Base-by-base conservation (phyloP, 768 basidiomycete species). In the Hypholoma sublateritium region DNA sequence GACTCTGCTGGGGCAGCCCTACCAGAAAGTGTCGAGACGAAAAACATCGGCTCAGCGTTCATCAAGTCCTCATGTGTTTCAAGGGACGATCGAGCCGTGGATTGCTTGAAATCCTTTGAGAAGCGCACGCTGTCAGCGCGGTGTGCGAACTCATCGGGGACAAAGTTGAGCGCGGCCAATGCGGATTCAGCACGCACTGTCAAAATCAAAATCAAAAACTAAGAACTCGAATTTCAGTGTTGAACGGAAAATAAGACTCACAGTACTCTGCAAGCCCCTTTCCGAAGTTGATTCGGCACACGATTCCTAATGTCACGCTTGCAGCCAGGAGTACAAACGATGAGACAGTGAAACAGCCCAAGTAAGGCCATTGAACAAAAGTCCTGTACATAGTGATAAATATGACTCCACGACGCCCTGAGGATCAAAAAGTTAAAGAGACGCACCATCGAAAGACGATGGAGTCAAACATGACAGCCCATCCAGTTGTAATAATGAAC, bases 201-300 rank as follows among this genome's bases (percentile, higher is more conserved):
- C 49, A 25, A 52, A 59, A 63, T 59, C 37, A 65, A 22, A 28
- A 32, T 32, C 28, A 32, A 32, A 32, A 17, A n/a, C n/a, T 48
- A 17, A 57, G 49, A 35, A 25, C 25, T 39, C 14, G n/a, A 28
- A 21, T 17, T 14, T 14, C 9, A 17, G 37, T 22, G 32, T 16
- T 13, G 24, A 25, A 24, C 22, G 34, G 8, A 37, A 25, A 32
- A 44, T 19, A 39, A 6, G 25, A 73, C 83, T 58, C 61, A 87
- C 85, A 67, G 62, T 84, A 86, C 53, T 86, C 72, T 0, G 75
- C 74, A 12, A 85, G 73, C 0, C 85, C 85, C 57, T 79, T 75
- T 48, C 72, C 79, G 61, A 86, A 87, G 61, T 83, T 80, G 16
- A 74, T 58, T 59, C 79, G 72, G 62, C 82, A 85, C 22, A 82